These are phyloP conservation scores for Isatis lusitanica DNA, from an alignment of 441 rosid genomes.

Conservation along the genomic window DNA sequence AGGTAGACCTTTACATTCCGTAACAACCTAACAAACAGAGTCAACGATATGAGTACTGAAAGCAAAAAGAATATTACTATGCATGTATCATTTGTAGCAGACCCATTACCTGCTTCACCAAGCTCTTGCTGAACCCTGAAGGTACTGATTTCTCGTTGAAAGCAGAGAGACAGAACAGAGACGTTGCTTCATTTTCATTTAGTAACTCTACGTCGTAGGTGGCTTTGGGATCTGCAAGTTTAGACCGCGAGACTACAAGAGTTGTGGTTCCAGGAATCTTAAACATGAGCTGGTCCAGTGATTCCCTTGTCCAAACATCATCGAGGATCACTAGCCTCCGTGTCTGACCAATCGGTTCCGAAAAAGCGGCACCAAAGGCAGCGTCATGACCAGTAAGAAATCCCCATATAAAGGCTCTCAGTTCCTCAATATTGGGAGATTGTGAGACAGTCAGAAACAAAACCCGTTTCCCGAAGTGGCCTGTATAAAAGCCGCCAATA, in stretches of 20 bases:
- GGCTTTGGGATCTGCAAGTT: conserved; percentile 40
- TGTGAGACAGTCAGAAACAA: conserved; percentile 76
- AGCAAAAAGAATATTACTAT: neutral
- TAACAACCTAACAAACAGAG: conserved; percentile 52
- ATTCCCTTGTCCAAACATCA: conserved; percentile 73
- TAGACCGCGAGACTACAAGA: conserved; percentile 74
- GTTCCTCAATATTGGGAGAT: conserved; percentile 62
- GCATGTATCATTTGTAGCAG: neutral
- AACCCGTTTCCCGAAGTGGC: conserved; percentile 45
- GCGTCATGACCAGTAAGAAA: conserved; percentile 45
- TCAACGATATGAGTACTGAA: conserved; percentile 14
- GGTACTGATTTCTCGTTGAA: conserved; percentile 64
- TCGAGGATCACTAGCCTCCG: conserved; percentile 61
- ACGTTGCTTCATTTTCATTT: conserved; percentile 54
- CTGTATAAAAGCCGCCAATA: conserved; percentile 37
- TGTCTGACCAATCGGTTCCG: conserved; percentile 37
- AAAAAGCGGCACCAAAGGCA: conserved; percentile 24
- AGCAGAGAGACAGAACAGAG: conserved; percentile 75
- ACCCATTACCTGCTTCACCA: conserved; percentile 70
- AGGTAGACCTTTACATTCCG: conserved; percentile 85
- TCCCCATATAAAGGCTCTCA: conserved; percentile 44
- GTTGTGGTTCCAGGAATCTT: conserved; percentile 54
- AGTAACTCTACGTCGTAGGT: conserved; percentile 62
- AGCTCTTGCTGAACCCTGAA: conserved; percentile 41
- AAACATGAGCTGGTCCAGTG: conserved; percentile 56